Evolutionary conservation across 1,284 basidiomycete genomes (phyloP), one percentile per base, ranked within the genome.

Genomic region (Ganoderma lucidum): DNA sequence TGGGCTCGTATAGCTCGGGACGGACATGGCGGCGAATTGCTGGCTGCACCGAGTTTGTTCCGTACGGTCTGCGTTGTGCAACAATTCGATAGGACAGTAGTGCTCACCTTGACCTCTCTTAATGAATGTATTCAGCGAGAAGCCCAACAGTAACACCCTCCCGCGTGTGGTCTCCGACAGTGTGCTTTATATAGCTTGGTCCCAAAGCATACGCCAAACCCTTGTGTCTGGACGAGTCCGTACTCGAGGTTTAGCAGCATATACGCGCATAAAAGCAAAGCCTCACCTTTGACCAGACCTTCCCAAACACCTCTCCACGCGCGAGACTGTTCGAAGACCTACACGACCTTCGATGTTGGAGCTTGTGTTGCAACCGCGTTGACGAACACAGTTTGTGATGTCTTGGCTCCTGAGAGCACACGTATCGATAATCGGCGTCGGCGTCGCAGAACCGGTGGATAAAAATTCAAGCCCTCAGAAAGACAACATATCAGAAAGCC

Each of bases 1-100:
- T 28, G 69, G 62, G 41, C 65, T 66, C n/a, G 64, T 53, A 58
- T 73, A 73, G 67, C 63, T 67, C n/a, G 70, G 37, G 42, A 63
- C 42, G 37, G 72, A 64, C 69, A 73, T 73, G 12, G 56, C 15
- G 28, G 63, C 35, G 23, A 23, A 28, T 4, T 19, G 14, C 37
- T 15, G 59, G 28, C 59, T 42, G 58, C 17, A 28, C n/a, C 59
- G 23, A 15, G 23, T 23, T 42, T 23, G 12, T 41, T 42, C 59
- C 39, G n/a, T 42, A 19, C n/a, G 23, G 41, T 19, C 59, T 28
- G n/a, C 6, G 14, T 5, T n/a, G 14, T 61, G 23, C 15, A 14
- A 15, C 6, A 5, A 12, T 10, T 44, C 8, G 3, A 28, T 28
- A 12, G 32, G 2, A 15, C 2, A 37, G 39, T 3, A 4, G 39